phyloP scores from a whole-genome alignment of 768 basidiomycete species.

The Suillus clintonianus region DNA sequence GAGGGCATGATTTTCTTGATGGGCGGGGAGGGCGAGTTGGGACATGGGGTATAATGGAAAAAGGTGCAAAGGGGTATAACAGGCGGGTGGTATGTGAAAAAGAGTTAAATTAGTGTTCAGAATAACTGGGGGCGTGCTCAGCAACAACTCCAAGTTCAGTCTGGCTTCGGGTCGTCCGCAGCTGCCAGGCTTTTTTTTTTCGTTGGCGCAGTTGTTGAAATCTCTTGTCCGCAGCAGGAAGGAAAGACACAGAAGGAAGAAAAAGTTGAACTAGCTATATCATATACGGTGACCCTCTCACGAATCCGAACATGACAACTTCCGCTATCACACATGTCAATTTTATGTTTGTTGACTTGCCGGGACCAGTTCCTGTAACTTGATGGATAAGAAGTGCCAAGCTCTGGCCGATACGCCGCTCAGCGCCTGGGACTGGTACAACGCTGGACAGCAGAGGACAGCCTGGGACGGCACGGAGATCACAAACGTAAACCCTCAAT shows the following conservation, averaged over 20 bases:
- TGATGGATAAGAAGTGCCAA: slow-evolving; percentile 1
- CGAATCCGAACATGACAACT: slow-evolving; percentile 4
- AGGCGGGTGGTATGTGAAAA: slow-evolving; percentile 4
- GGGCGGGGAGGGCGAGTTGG: slow-evolving; percentile 13
- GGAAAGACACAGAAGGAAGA: background rate
- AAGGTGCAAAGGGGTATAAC: slow-evolving; percentile 3
- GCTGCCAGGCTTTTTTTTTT: slow-evolving; percentile 8
- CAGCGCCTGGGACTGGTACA: too few species aligned
- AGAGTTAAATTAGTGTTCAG: background rate
- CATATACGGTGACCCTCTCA: background rate
- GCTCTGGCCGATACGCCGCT: too few species aligned
- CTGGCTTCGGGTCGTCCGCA: slow-evolving; percentile 5
- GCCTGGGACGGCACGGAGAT: background rate
- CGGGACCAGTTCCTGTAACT: background rate
- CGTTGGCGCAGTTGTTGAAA: background rate
- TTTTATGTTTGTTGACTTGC: background rate
- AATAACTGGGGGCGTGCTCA: slow-evolving; percentile 1
- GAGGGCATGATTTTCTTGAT: slow-evolving; percentile 25
- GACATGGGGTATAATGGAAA: slow-evolving; percentile 30
- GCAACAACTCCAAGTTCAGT: background rate
- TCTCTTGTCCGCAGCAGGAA: slow-evolving; percentile 6
- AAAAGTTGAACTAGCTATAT: background rate
- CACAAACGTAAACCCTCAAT: background rate
- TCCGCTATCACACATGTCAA: slow-evolving; percentile 5
- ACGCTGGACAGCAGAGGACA: too few species aligned